phyloP scores from a whole-genome alignment of 2,329 filamentous ascomycete species.

The Fusarium sp. region DNA sequence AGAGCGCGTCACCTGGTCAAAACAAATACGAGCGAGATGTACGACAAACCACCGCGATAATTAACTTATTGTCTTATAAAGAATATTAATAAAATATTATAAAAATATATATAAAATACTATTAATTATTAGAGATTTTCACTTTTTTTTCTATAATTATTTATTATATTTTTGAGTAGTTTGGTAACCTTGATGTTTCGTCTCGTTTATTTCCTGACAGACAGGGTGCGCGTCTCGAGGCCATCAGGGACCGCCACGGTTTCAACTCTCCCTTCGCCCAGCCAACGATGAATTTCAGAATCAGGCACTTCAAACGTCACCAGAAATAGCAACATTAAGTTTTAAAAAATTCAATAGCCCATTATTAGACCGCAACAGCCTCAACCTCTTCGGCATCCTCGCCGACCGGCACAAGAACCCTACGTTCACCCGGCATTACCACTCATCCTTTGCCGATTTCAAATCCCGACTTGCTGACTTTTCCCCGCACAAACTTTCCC shows the following conservation, averaged over 20 bases:
- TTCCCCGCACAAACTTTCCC: conserved; percentile 17
- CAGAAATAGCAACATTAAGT: not conserved
- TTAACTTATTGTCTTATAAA: no score
- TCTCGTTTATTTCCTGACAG: no score
- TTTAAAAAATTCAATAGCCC: not conserved
- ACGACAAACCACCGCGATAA: no score
- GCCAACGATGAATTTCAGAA: not conserved
- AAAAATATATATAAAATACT: no score
- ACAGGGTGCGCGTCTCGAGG: not conserved
- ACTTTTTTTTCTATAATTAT: no score
- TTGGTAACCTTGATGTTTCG: no score
- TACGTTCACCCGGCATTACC: not conserved
- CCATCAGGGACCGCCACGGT: not conserved
- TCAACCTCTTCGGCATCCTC: not conserved
- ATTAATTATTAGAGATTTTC: no score
- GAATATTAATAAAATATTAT: no score
- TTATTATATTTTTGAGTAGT: no score
- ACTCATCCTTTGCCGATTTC: conserved; percentile 29
- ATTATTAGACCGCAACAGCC: not conserved
- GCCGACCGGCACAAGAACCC: not conserved
- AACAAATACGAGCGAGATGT: no score
- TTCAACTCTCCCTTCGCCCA: conserved; percentile 11
- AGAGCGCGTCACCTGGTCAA: not conserved
- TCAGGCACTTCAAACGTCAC: not conserved
- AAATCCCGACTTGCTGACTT: conserved; percentile 12